Evolutionary conservation across 2,329 filamentous ascomycete genomes (phyloP).

Genomic region (Alternaria sp.): DNA sequence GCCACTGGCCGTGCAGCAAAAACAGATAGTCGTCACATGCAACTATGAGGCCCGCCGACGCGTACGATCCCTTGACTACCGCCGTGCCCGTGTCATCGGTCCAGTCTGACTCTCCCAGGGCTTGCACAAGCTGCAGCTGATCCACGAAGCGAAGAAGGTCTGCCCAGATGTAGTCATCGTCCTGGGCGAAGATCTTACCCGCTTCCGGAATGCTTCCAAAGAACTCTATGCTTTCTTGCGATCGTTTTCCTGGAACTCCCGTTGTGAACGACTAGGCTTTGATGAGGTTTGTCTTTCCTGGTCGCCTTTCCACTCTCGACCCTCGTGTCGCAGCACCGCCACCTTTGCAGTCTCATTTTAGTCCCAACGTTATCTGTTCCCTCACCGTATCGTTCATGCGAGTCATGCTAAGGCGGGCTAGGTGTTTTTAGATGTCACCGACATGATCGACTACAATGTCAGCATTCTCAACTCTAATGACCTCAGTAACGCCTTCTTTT

Average conservation of each 20-base stretch:
- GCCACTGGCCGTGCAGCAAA: conserved; percentile 87
- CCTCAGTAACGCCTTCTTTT: conserved; percentile 76
- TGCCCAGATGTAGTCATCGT: conserved; percentile 86
- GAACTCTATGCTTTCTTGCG: conserved; percentile 75
- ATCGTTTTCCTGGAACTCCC: conserved; percentile 76
- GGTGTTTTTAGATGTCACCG: conserved; percentile 80
- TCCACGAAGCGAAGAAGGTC: conserved; percentile 77
- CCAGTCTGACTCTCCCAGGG: conserved; percentile 41
- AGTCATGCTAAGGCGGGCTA: conserved; percentile 30
- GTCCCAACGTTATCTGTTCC: neutral
- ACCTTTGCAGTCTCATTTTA: neutral
- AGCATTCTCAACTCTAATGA: conserved; percentile 71
- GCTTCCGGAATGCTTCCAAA: conserved; percentile 87
- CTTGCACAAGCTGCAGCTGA: conserved; percentile 82
- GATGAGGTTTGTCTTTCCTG: conserved; percentile 70
- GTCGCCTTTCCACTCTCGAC: neutral
- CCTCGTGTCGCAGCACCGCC: conserved; percentile 9
- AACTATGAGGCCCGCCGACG: conserved; percentile 87
- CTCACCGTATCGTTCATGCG: neutral
- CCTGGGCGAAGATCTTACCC: conserved; percentile 74
- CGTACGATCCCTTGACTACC: conserved; percentile 38
- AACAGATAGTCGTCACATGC: conserved; percentile 72
- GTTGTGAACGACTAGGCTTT: conserved; percentile 82
- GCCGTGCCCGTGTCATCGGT: conserved; percentile 4
- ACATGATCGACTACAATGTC: conserved; percentile 83